These are phyloP conservation scores for Septoria linicola DNA, from an alignment of 2,329 filamentous ascomycete species.

Conservation along the genomic window DNA sequence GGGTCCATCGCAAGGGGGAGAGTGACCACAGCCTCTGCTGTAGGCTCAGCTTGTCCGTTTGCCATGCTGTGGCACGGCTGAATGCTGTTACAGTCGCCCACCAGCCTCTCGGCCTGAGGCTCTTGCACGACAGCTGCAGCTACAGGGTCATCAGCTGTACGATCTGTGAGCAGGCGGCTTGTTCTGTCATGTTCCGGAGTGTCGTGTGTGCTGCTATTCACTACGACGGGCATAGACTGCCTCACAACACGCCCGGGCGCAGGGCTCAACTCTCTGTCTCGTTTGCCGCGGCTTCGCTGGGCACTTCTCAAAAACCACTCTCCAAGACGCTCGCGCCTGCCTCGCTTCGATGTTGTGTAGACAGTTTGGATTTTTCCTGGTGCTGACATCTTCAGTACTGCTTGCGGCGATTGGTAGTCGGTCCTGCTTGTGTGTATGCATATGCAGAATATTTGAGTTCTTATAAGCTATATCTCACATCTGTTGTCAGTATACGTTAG, in stretches of 20 bases:
- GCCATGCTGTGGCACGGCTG: no score
- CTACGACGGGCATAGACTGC: no score
- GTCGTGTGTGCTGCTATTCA: no score
- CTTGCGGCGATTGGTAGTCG: neutral
- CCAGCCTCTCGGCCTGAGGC: no score
- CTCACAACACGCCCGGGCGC: neutral
- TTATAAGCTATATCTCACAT: neutral
- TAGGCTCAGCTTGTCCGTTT: neutral
- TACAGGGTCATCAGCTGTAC: no score
- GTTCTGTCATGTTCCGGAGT: no score
- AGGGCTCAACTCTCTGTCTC: neutral
- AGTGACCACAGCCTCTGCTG: neutral
- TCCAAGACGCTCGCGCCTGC: slow-evolving; percentile 11
- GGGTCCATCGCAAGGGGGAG: neutral
- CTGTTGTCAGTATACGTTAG: neutral
- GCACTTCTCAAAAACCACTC: slow-evolving; percentile 11
- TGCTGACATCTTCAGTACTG: slow-evolving; percentile 1
- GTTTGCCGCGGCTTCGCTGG: slow-evolving; percentile 4
- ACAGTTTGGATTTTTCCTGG: slow-evolving; percentile 10
- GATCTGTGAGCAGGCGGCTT: no score
- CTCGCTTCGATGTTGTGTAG: slow-evolving; percentile 11
- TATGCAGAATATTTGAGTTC: neutral
- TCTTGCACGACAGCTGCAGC: no score
- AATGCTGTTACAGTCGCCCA: no score
- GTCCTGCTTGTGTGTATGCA: neutral